These are phyloP conservation scores for Geranium rotundifolium DNA, from an alignment of 345 rosid genomes.

Conservation along the genomic window DNA sequence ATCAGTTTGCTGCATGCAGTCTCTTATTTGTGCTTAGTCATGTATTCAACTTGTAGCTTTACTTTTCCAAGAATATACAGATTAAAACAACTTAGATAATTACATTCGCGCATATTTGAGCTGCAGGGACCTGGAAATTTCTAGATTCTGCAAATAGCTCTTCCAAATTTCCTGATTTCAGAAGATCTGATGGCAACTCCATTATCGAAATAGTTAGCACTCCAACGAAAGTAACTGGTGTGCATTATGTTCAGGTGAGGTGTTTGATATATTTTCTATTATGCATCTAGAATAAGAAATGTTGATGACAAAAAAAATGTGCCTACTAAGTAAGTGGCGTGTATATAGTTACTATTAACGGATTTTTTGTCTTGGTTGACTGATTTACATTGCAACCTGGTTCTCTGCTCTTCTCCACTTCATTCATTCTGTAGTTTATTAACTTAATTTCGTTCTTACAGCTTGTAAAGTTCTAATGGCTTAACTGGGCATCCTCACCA, in stretches of 20 bases:
- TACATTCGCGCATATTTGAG: no score
- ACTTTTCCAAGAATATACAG: conserved; percentile 8
- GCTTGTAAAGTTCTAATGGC: no score
- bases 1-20: neutral
- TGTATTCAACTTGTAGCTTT: neutral
- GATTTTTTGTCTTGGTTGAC: no score
- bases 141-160: conserved; percentile 70
- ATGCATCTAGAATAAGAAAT: neutral
- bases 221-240: conserved; percentile 83
- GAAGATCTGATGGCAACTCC: conserved; percentile 69
- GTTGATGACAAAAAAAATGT: neutral
- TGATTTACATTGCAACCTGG: no score
- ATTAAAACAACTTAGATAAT: no score
- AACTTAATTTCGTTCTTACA: no score
- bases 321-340: neutral
- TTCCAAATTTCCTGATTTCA: conserved; percentile 70
- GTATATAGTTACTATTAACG: no score
- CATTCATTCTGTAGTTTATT: no score
- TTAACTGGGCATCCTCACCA: no score
- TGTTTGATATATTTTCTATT: neutral
- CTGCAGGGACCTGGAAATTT: conserved; percentile 79
- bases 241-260: conserved; percentile 89
- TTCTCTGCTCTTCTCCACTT: no score
- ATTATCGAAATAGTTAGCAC: conserved; percentile 71
- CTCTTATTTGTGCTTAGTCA: neutral